Conservation (phyloP, 129 eudicot species). For the Scalesia atractyloides region DNA sequence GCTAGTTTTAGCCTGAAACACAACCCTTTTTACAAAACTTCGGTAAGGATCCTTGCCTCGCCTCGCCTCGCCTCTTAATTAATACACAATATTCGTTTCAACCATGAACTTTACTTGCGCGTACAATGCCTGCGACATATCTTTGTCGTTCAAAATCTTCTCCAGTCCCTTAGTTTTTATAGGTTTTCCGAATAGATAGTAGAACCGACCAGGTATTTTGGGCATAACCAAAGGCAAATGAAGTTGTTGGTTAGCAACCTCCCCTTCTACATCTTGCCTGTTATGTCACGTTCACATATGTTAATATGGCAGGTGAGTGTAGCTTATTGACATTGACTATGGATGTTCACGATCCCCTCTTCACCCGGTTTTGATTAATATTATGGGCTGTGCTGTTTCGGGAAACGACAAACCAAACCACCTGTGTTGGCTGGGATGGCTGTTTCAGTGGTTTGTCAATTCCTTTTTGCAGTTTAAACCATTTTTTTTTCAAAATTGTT, state of each 20-base stretch:
- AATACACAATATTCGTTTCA: slow-evolving; percentile 43
- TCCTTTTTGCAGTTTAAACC: not conserved
- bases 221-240: slow-evolving; percentile 47
- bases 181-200: slow-evolving; percentile 61
- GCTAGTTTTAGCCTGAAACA: slow-evolving; percentile 37
- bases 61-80: slow-evolving; percentile 47
- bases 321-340: not conserved
- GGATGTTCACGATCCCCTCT: not conserved
- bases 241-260: slow-evolving; percentile 41
- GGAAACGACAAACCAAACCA: not conserved
- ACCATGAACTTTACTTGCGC: slow-evolving; percentile 43
- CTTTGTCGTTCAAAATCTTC: slow-evolving; percentile 35
- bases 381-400: not conserved
- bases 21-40: slow-evolving; percentile 29
- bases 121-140: slow-evolving; percentile 35
- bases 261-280: slow-evolving; percentile 39
- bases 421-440: not conserved
- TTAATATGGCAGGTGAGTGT: not conserved
- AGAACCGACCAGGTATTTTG: slow-evolving; percentile 62
- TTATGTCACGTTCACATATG: not conserved
- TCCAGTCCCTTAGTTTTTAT: slow-evolving; percentile 46
- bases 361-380: not conserved
- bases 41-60: slow-evolving; percentile 62
- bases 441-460: not conserved
- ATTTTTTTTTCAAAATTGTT: not conserved